Conservation (phyloP, 2,329 filamentous ascomycete species). For the Trichophyton schoenleinii region DNA sequence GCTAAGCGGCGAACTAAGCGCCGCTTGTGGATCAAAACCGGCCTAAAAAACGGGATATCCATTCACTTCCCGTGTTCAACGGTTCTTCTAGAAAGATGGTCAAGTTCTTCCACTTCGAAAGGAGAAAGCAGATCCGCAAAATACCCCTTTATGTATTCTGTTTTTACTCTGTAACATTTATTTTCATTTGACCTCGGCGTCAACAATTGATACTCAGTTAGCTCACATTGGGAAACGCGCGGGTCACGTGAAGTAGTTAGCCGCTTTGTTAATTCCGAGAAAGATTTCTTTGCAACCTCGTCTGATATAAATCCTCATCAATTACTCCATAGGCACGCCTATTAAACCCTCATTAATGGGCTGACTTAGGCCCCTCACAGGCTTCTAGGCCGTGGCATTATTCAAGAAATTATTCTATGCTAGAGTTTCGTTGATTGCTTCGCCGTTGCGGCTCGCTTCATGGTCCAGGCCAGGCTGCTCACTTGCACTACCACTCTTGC, state of each 20-base stretch:
- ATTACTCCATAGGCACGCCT: no score
- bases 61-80: neutral
- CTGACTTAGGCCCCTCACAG: neutral
- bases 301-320: neutral
- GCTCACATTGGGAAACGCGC: neutral
- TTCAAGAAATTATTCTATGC: neutral
- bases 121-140: constrained; percentile 29
- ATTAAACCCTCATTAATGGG: neutral
- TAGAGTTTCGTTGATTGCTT: neutral
- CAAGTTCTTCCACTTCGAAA: neutral
- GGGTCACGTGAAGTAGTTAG: neutral
- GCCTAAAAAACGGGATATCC: neutral
- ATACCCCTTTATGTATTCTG: neutral
- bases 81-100: neutral
- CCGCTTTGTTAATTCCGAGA: no score
- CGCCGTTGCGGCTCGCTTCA: neutral
- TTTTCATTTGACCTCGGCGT: neutral
- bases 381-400: neutral
- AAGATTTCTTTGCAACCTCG: no score
- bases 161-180: no score
- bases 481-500: neutral
- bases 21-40: neutral
- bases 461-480: neutral
- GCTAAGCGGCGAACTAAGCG: neutral
- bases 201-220: neutral